Conservation (phyloP, 140 eudicot genomes). For the Cichorium intybus region DNA sequence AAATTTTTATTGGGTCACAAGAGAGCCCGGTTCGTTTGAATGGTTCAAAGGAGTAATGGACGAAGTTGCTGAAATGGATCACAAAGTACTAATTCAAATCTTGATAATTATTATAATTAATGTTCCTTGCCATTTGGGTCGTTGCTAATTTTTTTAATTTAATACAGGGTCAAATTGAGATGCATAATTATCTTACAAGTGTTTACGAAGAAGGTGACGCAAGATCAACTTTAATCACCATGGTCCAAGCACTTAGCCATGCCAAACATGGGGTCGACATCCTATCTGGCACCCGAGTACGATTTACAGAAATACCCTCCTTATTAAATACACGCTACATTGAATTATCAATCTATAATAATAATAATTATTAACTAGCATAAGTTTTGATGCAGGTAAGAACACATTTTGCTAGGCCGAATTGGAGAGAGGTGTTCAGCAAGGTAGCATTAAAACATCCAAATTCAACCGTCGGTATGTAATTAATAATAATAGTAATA, state of each 20-base stretch:
- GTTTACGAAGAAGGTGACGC: slow-evolving; percentile 99
- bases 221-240: slow-evolving; percentile 90
- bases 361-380: no score
- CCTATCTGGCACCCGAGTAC: slow-evolving; percentile 91
- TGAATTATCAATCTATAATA: background rate
- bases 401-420: slow-evolving; percentile 97
- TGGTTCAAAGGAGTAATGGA: slow-evolving; percentile 99
- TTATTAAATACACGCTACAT: background rate
- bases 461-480: slow-evolving; percentile 78
- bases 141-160: background rate
- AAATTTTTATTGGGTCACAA: slow-evolving; percentile 91
- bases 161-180: slow-evolving; percentile 90
- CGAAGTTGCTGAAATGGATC: slow-evolving; percentile 97
- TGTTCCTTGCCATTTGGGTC: background rate
- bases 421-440: slow-evolving; percentile 88
- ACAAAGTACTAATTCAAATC: slow-evolving; percentile 45
- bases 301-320: slow-evolving; percentile 20
- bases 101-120: background rate
- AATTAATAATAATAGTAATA: no score
- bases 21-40: slow-evolving; percentile 95
- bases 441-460: slow-evolving; percentile 79
- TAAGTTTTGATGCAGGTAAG: slow-evolving; percentile 62
- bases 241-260: slow-evolving; percentile 96
- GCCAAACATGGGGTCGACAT: slow-evolving; percentile 99
- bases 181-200: slow-evolving; percentile 98